Base-by-base conservation (phyloP, 179 eudicot species). In the Gypsophila paniculata region DNA sequence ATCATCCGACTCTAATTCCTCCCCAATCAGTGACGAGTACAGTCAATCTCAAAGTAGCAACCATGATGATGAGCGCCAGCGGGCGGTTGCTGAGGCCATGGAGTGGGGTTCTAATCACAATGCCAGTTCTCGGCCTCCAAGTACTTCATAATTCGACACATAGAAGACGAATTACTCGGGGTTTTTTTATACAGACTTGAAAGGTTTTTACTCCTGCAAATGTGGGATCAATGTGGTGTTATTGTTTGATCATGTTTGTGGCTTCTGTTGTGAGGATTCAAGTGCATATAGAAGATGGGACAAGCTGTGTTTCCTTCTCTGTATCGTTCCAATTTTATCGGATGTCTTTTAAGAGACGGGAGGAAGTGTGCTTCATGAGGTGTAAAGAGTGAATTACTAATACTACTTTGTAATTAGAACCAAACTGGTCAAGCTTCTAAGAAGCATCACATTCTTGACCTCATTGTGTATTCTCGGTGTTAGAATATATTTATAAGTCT, bases 51-150 rank as follows among this genome's bases (percentile, higher is more conserved):
- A 12, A 49, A 72, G 72, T 66, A 75, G 48, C 70, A 61, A 64
- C 32, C 52, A 23, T 0, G 70, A 48, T 10, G 34, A 26, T 19
- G 85, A 85, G 53, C 82, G 94, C 21, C 82, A 85, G 68, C 71
- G 69, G 49, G 90, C 86, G 22, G 81, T 87, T 57, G 90, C 90
- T 4, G 94, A 89, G 74, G 96, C 91, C 60, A 83, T 82, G 68
- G 90, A 85, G 73, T 90, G 94, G 96, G 94, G 89, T 8, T 75
- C 84, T 22, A 80, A 82, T 60, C 81, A 81, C 34, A 77, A 71
- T 18, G 44, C 65, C 42, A 64, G 73, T 13, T 67, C 82, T 1
- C 36, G 38, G 69, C 77, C 75, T 77, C 65, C 68, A 72, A 70
- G 67, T 69, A 64, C 51, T 60, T 75, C 89, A 23, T 77, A 75